Conservation (phyloP, 352 stramenopile species). For the Globisporangium mamillatum region DNA sequence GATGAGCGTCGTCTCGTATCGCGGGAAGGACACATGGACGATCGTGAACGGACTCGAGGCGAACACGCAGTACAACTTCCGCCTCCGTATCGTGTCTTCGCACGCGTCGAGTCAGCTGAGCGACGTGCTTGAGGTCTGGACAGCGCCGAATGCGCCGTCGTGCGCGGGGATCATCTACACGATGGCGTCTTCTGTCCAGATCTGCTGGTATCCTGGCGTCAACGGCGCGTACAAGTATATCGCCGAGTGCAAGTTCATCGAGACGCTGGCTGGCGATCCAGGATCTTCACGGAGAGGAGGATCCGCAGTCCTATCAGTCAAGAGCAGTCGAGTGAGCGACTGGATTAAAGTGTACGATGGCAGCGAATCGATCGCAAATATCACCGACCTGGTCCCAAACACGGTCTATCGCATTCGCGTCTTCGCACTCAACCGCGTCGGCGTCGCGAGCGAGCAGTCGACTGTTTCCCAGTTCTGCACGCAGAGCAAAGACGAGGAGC, state of each 20-base stretch:
- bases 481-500: slow-evolving; percentile 58
- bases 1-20: slow-evolving; percentile 74
- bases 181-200: slow-evolving; percentile 40
- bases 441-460: slow-evolving; percentile 61
- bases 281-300: slow-evolving; percentile 1
- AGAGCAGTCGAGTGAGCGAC: slow-evolving; percentile 16
- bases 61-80: slow-evolving; percentile 87
- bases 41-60: slow-evolving; percentile 64
- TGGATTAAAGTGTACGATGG: slow-evolving; percentile 85
- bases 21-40: slow-evolving; percentile 45
- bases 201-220: slow-evolving; percentile 83
- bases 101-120: slow-evolving; percentile 77
- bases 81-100: slow-evolving; percentile 70
- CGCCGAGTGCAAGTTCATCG: slow-evolving; percentile 75
- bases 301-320: background rate
- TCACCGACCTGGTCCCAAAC: slow-evolving; percentile 68
- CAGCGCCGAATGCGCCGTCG: slow-evolving; percentile 48
- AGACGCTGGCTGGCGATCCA: slow-evolving; percentile 36
- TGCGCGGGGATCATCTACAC: slow-evolving; percentile 58
- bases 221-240: slow-evolving; percentile 65
- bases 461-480: slow-evolving; percentile 81
- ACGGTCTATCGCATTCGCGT: slow-evolving; percentile 86
- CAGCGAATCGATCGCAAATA: slow-evolving; percentile 53
- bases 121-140: slow-evolving; percentile 70
- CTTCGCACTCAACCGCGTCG: slow-evolving; percentile 72